Evolutionary conservation across 129 eudicot species (phyloP).

Genomic region (Flaveria sonorensis): DNA sequence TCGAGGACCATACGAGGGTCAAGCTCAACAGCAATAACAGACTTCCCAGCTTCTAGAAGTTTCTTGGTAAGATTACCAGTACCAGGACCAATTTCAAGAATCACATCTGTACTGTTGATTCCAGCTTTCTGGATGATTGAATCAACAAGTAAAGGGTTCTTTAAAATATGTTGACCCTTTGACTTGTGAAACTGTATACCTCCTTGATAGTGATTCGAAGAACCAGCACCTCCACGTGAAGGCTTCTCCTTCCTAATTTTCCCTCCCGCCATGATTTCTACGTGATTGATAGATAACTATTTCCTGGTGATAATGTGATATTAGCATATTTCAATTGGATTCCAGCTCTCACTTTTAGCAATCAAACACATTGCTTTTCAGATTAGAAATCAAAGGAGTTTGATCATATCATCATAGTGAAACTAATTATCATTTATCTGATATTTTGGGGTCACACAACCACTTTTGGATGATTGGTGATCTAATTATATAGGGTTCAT

Average conservation of each 20-base stretch:
- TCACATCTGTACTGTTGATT: slow-evolving; percentile 65
- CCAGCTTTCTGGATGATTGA: slow-evolving; percentile 88
- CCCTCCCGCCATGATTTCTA: slow-evolving; percentile 85
- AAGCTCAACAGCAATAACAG: slow-evolving; percentile 92
- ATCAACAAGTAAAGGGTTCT: slow-evolving; percentile 80
- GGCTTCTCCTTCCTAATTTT: slow-evolving; percentile 70
- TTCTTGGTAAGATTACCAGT: slow-evolving; percentile 96
- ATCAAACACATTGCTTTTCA: background rate
- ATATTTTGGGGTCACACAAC: background rate
- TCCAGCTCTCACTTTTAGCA: slow-evolving; percentile 3
- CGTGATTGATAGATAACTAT: background rate
- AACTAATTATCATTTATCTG: background rate
- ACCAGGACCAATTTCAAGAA: slow-evolving; percentile 98
- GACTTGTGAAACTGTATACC: slow-evolving; percentile 94
- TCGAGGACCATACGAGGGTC: slow-evolving; percentile 98
- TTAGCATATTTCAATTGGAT: background rate
- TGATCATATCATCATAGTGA: too few species aligned
- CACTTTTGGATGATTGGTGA: background rate
- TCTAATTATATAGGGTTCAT: background rate
- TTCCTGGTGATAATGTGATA: background rate
- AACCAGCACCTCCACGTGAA: slow-evolving; percentile 40
- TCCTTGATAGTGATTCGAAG: slow-evolving; percentile 74
- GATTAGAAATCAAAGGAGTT: background rate
- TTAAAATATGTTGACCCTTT: slow-evolving; percentile 87
- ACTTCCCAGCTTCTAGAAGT: slow-evolving; percentile 88